Evolutionary conservation across 768 basidiomycete genomes (phyloP), one percentile per base, ranked within the genome.

Genomic region (Lyophyllum atratum): DNA sequence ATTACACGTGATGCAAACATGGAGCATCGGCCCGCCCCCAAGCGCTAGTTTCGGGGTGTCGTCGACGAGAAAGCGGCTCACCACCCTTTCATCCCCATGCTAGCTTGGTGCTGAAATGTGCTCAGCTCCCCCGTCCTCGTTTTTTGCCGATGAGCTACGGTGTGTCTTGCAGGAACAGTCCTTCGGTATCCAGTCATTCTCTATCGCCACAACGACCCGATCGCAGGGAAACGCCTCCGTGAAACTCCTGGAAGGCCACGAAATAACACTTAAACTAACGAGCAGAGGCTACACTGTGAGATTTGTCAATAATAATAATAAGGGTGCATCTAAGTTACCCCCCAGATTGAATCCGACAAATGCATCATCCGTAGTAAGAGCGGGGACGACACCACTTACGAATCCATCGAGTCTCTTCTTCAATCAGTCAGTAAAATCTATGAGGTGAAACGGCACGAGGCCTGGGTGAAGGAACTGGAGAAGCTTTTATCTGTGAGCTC

Each of bases 391-490:
- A 58, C 61, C 55, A 68, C 70, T 9, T 84, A 81, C 55, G 89
- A 91, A 69, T 81, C 79, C 19, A 64, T 89, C 19, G 89, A 89
- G 48, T 76, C 74, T 28, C 74, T 90, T 25, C 74, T 91, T 31
- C 74, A 76, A 49, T 73, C 78, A 15, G 65, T 76, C 51, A 90
- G 89, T 67, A 75, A 78, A n/a, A 68, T 78, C 61, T 90, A 85
- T 63, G 68, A 68, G 45, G 69, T 70, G 58, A 80, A 72, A 60
- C 73, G 74, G 55, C 79, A 81, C 59, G 81, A 81, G 19, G 59
- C 68, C 25, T 71, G 86, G 51, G 68, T 84, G 33, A 61, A 74
- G 40, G 84, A 78, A 59, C 66, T 90, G 49, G 75, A 80, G 60
- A 73, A 68, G 54, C 60, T 85, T 45, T 68, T 52, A 15, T 43